Conservation (phyloP, 768 basidiomycete genomes). For the Termitomyces sp. region DNA sequence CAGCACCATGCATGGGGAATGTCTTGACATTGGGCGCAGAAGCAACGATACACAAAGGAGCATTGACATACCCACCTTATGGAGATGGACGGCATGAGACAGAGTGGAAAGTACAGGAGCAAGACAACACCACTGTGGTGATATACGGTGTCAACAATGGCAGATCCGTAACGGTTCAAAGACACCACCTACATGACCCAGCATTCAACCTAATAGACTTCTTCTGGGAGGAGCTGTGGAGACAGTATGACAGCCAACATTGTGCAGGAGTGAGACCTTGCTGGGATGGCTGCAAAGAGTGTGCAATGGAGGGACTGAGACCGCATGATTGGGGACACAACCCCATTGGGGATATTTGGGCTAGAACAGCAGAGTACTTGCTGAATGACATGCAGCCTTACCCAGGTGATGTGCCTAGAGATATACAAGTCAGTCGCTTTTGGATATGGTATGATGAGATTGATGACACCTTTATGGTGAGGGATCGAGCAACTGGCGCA, state of each 20-base stretch:
- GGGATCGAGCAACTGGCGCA: neutral
- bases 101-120: neutral
- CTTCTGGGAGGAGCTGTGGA: neutral
- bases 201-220: neutral
- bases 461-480: neutral
- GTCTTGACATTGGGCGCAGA: neutral
- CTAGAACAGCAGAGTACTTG: neutral
- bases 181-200: neutral
- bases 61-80: neutral
- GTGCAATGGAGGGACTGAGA: neutral
- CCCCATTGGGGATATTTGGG: neutral
- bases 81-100: neutral
- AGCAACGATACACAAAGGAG: neutral
- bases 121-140: too few relatives aligned
- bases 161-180: neutral
- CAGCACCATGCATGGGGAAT: neutral
- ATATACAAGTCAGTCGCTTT: neutral
- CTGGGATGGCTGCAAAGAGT: neutral
- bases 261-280: neutral
- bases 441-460: accelerated
- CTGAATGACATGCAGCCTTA: neutral
- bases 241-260: too few relatives aligned
- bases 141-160: neutral
- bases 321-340: neutral
- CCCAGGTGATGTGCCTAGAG: neutral